Conservation (phyloP, 768 basidiomycete species). For the Leccinum barrowsii region DNA sequence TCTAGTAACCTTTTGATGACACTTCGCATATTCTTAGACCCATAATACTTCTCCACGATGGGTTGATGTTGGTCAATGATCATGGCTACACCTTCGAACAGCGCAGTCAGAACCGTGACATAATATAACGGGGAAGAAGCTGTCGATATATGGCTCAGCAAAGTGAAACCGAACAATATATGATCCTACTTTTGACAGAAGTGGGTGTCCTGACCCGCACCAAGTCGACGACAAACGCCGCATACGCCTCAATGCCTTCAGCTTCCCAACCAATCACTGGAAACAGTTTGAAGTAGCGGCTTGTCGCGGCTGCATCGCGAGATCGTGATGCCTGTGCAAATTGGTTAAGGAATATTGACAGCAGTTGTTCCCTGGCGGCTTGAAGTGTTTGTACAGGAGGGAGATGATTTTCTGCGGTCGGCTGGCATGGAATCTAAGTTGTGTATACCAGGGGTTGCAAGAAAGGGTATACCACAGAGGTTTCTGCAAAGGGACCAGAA, state of each 20-base stretch:
- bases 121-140: constrained; percentile 93
- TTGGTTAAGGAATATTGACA: constrained; percentile 71
- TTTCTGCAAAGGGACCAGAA: constrained; percentile 80
- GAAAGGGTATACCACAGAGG: constrained; percentile 67
- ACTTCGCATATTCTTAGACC: constrained; percentile 76
- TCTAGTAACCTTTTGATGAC: constrained; percentile 74
- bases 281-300: constrained; percentile 95
- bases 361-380: constrained; percentile 66
- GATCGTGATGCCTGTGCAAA: constrained; percentile 80
- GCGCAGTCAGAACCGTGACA: constrained; percentile 80
- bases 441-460: background rate
- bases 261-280: constrained; percentile 92
- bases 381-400: constrained; percentile 84
- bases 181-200: constrained; percentile 70
- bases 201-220: constrained; percentile 75
- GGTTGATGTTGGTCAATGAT: constrained; percentile 98
- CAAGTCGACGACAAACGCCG: constrained; percentile 87
- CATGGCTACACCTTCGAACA: constrained; percentile 93
- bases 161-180: constrained; percentile 5
- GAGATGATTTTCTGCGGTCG: constrained; percentile 81
- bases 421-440: constrained; percentile 45
- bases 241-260: constrained; percentile 90
- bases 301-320: constrained; percentile 82
- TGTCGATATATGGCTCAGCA: constrained; percentile 31
- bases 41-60: constrained; percentile 98